Evolutionary conservation across 306 rosid species (phyloP).

Genomic region (Crataegus laevigata): DNA sequence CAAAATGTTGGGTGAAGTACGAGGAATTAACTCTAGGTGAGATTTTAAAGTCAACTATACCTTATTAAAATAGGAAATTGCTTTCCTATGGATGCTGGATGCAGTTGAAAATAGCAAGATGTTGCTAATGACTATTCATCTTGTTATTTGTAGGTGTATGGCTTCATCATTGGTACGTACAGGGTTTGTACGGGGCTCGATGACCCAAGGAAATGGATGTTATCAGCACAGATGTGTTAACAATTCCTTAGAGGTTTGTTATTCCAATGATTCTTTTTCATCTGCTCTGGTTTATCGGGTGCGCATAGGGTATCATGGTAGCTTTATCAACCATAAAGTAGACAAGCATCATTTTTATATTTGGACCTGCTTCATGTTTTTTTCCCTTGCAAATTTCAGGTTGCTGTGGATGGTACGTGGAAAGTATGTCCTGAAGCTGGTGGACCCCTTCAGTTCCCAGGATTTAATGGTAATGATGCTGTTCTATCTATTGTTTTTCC

Average conservation of each 20-base stretch:
- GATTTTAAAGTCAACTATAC: constrained; percentile 2
- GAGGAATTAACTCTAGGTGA: constrained; percentile 88
- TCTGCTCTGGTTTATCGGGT: constrained; percentile 4
- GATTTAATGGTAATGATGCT: constrained; percentile 61
- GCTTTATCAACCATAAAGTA: not conserved
- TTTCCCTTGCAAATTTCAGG: constrained; percentile 33
- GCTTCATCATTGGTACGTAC: constrained; percentile 89
- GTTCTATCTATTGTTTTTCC: constrained; percentile 4
- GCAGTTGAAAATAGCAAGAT: not conserved
- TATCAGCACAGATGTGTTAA: constrained; percentile 85
- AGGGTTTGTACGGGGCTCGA: constrained; percentile 85
- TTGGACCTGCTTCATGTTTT: not conserved
- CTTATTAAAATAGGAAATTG: not conserved
- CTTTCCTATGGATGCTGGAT: not conserved
- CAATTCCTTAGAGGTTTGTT: constrained; percentile 67
- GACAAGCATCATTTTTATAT: not conserved
- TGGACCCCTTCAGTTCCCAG: constrained; percentile 75
- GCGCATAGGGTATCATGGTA: not conserved
- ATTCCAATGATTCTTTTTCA: constrained; percentile 6
- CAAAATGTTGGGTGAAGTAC: constrained; percentile 95
- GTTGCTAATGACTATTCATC: constrained; percentile 22
- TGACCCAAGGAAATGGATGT: constrained; percentile 94
- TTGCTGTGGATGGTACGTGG: constrained; percentile 93
- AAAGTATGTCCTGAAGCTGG: constrained; percentile 79
- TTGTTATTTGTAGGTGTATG: constrained; percentile 67